Evolutionary conservation across 495 filamentous ascomycete species (phyloP).

Genomic region (Achaetomiella virescens): DNA sequence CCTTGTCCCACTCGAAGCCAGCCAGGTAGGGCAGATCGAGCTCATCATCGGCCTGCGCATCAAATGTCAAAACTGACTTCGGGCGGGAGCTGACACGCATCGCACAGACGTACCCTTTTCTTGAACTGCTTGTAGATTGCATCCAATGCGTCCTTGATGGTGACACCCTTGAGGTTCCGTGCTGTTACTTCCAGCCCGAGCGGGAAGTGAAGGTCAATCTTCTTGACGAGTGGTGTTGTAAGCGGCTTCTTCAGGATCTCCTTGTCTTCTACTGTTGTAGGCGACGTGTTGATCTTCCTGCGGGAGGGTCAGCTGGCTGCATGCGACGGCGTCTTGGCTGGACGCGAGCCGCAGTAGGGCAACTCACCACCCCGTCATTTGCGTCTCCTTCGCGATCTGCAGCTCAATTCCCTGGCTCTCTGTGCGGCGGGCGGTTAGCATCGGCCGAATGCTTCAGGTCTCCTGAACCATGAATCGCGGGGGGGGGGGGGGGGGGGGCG

Average conservation of each 20-base stretch:
- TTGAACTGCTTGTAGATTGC: constrained; percentile 91
- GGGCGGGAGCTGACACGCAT: not conserved
- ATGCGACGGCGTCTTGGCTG: not conserved
- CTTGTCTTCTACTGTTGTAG: constrained; percentile 67
- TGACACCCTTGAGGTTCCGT: constrained; percentile 84
- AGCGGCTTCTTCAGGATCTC: constrained; percentile 75
- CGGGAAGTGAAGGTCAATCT: constrained; percentile 85
- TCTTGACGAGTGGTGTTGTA: constrained; percentile 76
- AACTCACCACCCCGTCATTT: constrained; percentile 81
- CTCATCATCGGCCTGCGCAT: constrained; percentile 74
- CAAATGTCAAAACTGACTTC: not conserved
- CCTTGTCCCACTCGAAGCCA: constrained; percentile 92
- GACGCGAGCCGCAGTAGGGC: constrained; percentile 4
- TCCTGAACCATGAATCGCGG: too few relatives aligned
- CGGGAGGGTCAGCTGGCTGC: not conserved
- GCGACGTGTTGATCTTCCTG: constrained; percentile 89
- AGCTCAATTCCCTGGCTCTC: constrained; percentile 70
- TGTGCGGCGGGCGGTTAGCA: constrained; percentile 29
- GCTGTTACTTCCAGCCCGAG: constrained; percentile 83
- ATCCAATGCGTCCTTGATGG: constrained; percentile 89
- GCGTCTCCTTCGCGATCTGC: constrained; percentile 78
- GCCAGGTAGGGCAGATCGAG: constrained; percentile 74
- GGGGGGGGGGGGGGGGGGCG: constrained; percentile 1
- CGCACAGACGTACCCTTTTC: constrained; percentile 63
- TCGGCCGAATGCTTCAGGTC: not conserved